Base-by-base conservation (phyloP, 352 stramenopile species). In the Pythium aristosporum region DNA sequence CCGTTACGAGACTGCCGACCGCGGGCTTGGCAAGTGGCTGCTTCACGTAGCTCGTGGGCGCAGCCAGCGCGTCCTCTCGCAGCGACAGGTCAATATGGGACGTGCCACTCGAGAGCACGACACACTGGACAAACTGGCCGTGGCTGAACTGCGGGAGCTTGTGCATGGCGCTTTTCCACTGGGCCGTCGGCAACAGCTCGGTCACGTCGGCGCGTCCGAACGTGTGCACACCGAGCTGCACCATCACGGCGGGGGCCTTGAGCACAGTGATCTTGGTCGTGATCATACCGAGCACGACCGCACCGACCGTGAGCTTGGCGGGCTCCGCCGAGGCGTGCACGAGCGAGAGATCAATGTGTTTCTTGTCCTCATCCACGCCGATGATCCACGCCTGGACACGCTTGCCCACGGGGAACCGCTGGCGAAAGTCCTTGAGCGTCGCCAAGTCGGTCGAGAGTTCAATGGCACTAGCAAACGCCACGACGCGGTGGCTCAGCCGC, bases 1-100 rank as follows among this genome's bases (percentile, higher is more conserved):
- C 96, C 64, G 93, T 87, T 12, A 97, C 84, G 36, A 97, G 88
- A 44, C 97, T 90, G 51, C 91, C 92, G 0, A 91, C 75, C 18
- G 81, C 80, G 34, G 67, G 68, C 23, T 75, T 62, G 1, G 62
- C 50, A 4, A 54, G 37, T 12, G 83, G 64, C 37, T 84, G 67
- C 44, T 80, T 76, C 0, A 76, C 65, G 61, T 96, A 96, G 25
- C 66, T 75, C 39, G 65, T 72, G 16, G 85, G 75, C 32, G 85
- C 72, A 2, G 57, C 65, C 2, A 94, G 21, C 18, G 85, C 85
- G 23, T 91, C 78, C 15, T 76, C 60, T 39, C 87, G 82, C 50
- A 96, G 73, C 39, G 85, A 93, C 42, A 96, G 64, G 65, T 96
- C 88, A 16, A 93, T 76, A 50, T 91, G 69, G 16, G 51, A 42